Base-by-base conservation (phyloP, 345 rosid genomes). In the Durio zibethinus region DNA sequence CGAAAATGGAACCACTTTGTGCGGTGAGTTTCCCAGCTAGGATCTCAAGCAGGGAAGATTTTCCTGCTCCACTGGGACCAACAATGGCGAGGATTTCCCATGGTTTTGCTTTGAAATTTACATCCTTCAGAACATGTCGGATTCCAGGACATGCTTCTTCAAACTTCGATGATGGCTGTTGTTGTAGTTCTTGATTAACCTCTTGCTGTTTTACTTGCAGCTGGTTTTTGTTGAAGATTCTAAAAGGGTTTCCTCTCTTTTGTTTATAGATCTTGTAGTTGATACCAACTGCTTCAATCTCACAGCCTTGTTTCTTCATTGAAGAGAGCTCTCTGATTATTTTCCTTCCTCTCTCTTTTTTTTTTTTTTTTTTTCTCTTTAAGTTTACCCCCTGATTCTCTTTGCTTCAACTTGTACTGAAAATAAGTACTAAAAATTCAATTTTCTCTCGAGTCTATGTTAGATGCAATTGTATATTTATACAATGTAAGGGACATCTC, bases 21-120 rank as follows among this genome's bases (percentile, higher is more conserved):
- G 94, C 97, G 7, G 85, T 47, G 77, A 87, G 80, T 69, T 85
- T 89, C 33, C 90, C 97, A 0, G 98, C 91, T 2, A 97, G 87
- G 82, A 94, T 88, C 75, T 88, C 97, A 20, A 97, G 97, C 33
- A 97, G 75, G 40, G 98, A 88, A 29, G 99, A 91, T 79, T 94
- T 97, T 45, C 98, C 98, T 14, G 98, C 98, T 15, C 99, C 99
- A 57, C 97, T 94, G 16, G 99, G 99, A 33, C 99, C 99, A 27
- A 91, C 95, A 64, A 96, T 90, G 56, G 98, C 98, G 0, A 93
- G 90, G 81, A 96, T 87, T 83, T 94, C 97, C 98, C 98, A 90
- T 0, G 98, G 97, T 73, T 84, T 96, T 11, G 99, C 99, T 54
- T 84, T 87, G 88, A 93, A 93, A 45, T 67, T 86, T n/a, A 96